Percentiles rank a stretch among this genome's conserved stretches.
Conservation (phyloP, 106 monocot genomes). For the Agapanthus africanus region DNA sequence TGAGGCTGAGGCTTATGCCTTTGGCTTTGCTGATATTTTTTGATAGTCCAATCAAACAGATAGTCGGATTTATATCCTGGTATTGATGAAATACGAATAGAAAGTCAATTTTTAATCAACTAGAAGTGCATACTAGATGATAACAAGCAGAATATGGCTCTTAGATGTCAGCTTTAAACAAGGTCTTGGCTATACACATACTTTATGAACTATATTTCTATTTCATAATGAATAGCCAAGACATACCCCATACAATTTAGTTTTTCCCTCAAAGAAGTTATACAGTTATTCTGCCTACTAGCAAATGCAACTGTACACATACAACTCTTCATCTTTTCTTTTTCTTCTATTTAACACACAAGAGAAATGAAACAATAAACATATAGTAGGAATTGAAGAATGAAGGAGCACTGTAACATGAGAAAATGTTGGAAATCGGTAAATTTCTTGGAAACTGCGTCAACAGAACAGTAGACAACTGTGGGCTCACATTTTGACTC, state of each 20-base stretch:
- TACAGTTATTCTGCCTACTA: too few relatives aligned
- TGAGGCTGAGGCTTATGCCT: background rate
- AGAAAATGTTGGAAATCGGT: background rate
- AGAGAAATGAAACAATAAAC: too few relatives aligned
- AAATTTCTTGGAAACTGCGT: background rate
- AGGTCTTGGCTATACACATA: background rate
- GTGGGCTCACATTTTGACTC: background rate
- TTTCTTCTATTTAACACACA: background rate
- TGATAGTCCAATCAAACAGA: conserved; percentile 19
- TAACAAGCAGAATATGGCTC: background rate
- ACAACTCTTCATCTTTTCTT: background rate
- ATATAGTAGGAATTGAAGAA: background rate
- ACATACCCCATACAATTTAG: too few relatives aligned
- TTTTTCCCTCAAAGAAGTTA: too few relatives aligned
- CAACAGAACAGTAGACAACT: background rate
- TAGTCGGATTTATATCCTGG: conserved; percentile 14
- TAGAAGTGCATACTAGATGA: background rate
- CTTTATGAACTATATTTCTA: background rate
- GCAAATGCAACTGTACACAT: too few relatives aligned
- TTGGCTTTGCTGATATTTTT: conserved; percentile 19
- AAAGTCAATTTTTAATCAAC: background rate
- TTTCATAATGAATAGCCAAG: background rate
- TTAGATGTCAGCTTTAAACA: background rate
- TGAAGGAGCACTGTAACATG: background rate
- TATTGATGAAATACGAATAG: background rate